Percentiles rank a stretch among this genome's conserved stretches.
Conservation (phyloP, 1,284 basidiomycete genomes). For the Ceratobasidium sp. region DNA sequence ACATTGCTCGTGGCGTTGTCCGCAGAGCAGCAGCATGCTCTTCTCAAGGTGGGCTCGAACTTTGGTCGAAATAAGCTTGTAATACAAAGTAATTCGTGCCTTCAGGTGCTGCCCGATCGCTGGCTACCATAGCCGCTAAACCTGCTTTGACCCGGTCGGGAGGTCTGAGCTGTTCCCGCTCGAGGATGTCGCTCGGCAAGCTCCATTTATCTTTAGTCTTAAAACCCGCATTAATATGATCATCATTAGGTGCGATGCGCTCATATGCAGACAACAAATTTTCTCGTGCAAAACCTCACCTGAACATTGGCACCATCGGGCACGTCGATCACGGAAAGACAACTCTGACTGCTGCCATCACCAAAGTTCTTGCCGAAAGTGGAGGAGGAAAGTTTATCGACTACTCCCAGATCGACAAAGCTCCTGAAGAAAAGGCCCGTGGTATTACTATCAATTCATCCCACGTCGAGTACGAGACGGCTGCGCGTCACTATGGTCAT, state of each 20-base stretch:
- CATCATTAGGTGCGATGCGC: slow-evolving; percentile 61
- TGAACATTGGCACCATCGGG: slow-evolving; percentile 96
- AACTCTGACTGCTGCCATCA: slow-evolving; percentile 98
- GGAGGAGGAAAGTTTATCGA: slow-evolving; percentile 96
- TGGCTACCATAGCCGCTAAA: slow-evolving; percentile 37
- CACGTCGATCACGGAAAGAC: slow-evolving; percentile 98
- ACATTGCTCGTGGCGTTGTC: slow-evolving; percentile 32
- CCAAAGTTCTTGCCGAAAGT: slow-evolving; percentile 87
- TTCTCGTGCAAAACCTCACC: slow-evolving; percentile 90
- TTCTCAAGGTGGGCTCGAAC: slow-evolving; percentile 8
- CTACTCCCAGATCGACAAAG: slow-evolving; percentile 99
- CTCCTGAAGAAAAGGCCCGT: slow-evolving; percentile 99
- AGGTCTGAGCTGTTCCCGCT: slow-evolving; percentile 8
- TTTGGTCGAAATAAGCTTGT: background rate
- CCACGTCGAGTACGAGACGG: slow-evolving; percentile 99
- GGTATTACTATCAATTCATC: slow-evolving; percentile 98
- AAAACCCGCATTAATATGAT: background rate
- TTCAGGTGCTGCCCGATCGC: slow-evolving; percentile 34
- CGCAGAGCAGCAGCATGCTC: slow-evolving; percentile 26
- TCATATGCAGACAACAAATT: slow-evolving; percentile 87
- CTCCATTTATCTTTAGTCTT: background rate
- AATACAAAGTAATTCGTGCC: background rate
- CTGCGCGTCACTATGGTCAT: slow-evolving; percentile 94
- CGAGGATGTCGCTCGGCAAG: slow-evolving; percentile 7
- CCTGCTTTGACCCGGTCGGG: slow-evolving; percentile 23